Evolutionary conservation across 306 rosid genomes (phyloP), one percentile per base, ranked within the genome.

Genomic region (Malus asiatica): DNA sequence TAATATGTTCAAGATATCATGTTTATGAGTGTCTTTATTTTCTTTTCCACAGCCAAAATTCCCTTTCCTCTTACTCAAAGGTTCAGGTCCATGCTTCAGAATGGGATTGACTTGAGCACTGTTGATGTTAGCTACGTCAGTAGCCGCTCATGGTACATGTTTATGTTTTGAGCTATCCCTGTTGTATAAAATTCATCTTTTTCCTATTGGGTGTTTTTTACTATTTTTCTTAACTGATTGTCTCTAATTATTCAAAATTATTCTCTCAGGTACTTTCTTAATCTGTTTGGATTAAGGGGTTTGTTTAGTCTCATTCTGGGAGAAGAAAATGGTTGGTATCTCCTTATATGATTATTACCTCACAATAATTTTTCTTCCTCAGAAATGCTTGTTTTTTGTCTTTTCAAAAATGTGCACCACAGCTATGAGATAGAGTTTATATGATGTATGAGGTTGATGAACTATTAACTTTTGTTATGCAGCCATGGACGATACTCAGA

Each of bases 111-210:
- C 89, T 89, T 96, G 82, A 96, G 99, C 87, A 90, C 99, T 70
- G 99, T 96, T 72, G 97, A 96, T 84, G 99, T 96, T 82, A 96
- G 99, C 90, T 96, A 96, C 72, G 99, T 96, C 88, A 96, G 98
- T 81, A 92, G 99, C 79, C 99, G 99, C 69, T 96, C 99, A 57
- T 96, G 98, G 99, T 95, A 89, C 74, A 46, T 72, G 65, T 76
- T 23, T 55, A 76, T 73, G 75, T 84, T 78, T 62, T 70, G 42
- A 38, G 66, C 61, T 11, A 6, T 61, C 11, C 14, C 14, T 4
- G 11, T 77, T 66, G 74, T 19, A 44, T 44, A 38, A 59, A 15
- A 9, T 60, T 57, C 58, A 19, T 72, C 46, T 23, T 72, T 67
- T 71, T 25, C 0, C 38, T 33, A 33, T 33, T 51, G 51, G 30